Evolutionary conservation across 345 rosid genomes (phyloP).

Genomic region (Murraya paniculata): DNA sequence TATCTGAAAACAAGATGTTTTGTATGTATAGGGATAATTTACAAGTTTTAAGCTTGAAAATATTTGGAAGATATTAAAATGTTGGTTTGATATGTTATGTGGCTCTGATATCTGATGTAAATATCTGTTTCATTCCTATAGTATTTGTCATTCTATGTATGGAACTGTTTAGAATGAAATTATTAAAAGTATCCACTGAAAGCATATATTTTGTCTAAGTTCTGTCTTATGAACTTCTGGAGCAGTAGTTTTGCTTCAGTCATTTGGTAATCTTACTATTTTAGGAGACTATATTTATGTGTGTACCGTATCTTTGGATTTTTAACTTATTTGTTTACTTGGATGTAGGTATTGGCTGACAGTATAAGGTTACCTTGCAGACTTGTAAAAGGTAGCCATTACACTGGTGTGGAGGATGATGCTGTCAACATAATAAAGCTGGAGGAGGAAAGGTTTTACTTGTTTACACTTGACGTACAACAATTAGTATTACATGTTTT

Average conservation of each 20-base stretch:
- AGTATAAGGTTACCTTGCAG: constrained; percentile 76
- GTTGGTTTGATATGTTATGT: not conserved
- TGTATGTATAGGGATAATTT: not conserved
- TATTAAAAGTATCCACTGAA: not conserved
- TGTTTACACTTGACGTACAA: constrained; percentile 18
- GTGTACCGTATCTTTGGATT: not conserved
- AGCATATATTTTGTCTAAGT: not conserved
- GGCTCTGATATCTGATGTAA: not conserved
- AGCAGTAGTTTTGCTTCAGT: not conserved
- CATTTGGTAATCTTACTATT: not conserved
- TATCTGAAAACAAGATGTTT: not conserved
- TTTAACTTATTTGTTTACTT: constrained; percentile 26
- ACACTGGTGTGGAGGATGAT: constrained; percentile 98
- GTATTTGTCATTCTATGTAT: not conserved
- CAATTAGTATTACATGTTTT: not conserved
- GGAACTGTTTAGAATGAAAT: not conserved
- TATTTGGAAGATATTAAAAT: not conserved
- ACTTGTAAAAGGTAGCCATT: constrained; percentile 96
- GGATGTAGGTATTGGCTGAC: constrained; percentile 86
- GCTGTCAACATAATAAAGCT: constrained; percentile 90
- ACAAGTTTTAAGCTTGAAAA: not conserved
- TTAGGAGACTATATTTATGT: not conserved
- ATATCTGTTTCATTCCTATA: not conserved
- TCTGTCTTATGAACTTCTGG: not conserved
- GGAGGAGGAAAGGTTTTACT: constrained; percentile 77